Base-by-base conservation (phyloP, 257 asterid species). In the Przewalskia tangutica region DNA sequence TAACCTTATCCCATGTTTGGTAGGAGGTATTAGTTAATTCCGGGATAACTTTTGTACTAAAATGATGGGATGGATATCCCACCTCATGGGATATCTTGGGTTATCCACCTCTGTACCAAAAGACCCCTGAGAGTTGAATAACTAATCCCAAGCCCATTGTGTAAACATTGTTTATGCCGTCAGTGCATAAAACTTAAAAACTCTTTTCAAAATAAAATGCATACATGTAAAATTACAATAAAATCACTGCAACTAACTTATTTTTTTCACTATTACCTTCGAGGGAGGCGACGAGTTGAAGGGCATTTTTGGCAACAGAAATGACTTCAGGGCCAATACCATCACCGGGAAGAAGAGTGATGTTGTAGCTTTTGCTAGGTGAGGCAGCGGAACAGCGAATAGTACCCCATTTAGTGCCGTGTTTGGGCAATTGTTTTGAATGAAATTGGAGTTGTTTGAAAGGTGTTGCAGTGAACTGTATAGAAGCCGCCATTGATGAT, bases 301-400 rank as follows among this genome's bases (percentile, higher is more conserved):
- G 97, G 84, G 97, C 92, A 9, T 83, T 85, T 85, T 89, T 93
- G 56, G 99, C 98, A 60, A 91, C 91, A 85, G 93, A 89, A 81
- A 94, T 81, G 84, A 95, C 97, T 93, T 94, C 98, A 36, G 97
- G 99, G 56, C 99, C 99, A 75, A 95, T 95, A 70, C 98, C 98
- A 86, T 94, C 98, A 46, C 97, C 98, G 32, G 98, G 97, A 70
- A 95, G 98, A 84, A 94, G 97, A 81, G 97, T 91, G 86, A 94
- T 87, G 83, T 85, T 77, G 90, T 95, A 94, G 85, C 88, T 84
- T 88, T 88, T 94, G 82, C 88, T 71, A 9, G 91, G 85, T 46
- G 91, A 4, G 38, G 94, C 70, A 84, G 91, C 86, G 78, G 92
- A 82, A 89, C 98, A 95, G 81, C 93, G 89, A 85, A 92, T 48